Percentiles rank a stretch among this genome's conserved stretches.
These are phyloP conservation scores for Sarcomyxa edulis DNA, from an alignment of 768 basidiomycete species.

Conservation along the genomic window DNA sequence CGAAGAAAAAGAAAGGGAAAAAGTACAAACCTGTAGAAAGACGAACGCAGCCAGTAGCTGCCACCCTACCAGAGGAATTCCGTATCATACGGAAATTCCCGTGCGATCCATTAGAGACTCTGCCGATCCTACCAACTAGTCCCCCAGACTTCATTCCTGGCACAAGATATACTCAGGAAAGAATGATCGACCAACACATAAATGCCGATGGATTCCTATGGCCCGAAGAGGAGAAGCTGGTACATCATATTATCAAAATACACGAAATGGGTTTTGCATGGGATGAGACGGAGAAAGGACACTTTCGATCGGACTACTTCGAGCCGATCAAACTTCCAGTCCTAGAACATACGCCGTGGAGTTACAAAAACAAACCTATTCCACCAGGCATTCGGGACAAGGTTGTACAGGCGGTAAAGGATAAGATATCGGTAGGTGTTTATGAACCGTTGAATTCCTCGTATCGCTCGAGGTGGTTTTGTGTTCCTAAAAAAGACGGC, in stretches of 20 bases:
- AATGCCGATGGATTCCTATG: constrained; percentile 15
- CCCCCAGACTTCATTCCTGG: constrained; percentile 17
- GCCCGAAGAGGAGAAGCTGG: constrained; percentile 22
- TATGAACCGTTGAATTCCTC: constrained; percentile 34
- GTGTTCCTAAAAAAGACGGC: constrained; percentile 32
- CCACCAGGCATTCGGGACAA: constrained; percentile 23
- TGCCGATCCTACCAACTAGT: constrained; percentile 13
- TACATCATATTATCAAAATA: constrained; percentile 13
- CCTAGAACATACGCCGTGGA: constrained; percentile 29
- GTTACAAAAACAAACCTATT: constrained; percentile 23
- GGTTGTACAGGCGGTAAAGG: constrained; percentile 24
- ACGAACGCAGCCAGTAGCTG: no score
- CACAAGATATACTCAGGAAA: constrained; percentile 15
- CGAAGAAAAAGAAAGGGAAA: no score
- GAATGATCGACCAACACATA: constrained; percentile 15
- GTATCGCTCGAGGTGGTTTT: constrained; percentile 35
- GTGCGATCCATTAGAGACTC: constrained; percentile 17
- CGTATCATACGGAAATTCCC: constrained; percentile 13
- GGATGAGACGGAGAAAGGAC: constrained; percentile 21
- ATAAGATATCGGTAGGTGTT: constrained; percentile 30
- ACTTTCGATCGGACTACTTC: constrained; percentile 22
- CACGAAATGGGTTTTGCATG: constrained; percentile 24
- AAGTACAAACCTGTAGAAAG: no score
- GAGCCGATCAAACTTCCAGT: constrained; percentile 24
- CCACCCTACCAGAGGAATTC: constrained; percentile 18